Evolutionary conservation across 495 filamentous ascomycete species (phyloP).

Genomic region (Aspergillus hancockii): DNA sequence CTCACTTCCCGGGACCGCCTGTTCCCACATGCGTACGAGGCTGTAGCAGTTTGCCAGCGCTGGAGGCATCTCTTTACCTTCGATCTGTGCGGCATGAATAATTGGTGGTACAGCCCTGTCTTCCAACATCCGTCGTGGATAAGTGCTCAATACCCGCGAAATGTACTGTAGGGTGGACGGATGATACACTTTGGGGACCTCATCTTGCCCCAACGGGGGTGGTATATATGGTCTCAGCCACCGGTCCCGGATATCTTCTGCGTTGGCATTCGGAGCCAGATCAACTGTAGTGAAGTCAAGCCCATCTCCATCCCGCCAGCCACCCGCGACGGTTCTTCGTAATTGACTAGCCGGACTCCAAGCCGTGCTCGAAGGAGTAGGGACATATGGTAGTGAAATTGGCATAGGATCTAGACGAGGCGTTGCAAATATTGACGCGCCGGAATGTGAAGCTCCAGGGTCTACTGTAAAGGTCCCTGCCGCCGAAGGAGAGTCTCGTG

Average conservation of each 20-base stretch:
- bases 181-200: slow-evolving; percentile 38
- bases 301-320: not conserved
- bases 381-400: not conserved
- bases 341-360: not conserved
- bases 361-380: not conserved
- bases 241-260: slow-evolving; percentile 36
- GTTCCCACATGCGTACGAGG: slow-evolving; percentile 45
- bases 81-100: slow-evolving; percentile 39
- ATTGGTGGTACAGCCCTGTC: slow-evolving; percentile 37
- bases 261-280: slow-evolving; percentile 36
- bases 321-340: not conserved
- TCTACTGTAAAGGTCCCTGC: not conserved
- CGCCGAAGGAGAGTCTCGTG: not conserved
- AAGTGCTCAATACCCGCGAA: slow-evolving; percentile 40
- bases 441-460: not conserved
- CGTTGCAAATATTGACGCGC: not conserved
- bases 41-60: slow-evolving; percentile 45
- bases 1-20: slow-evolving; percentile 41
- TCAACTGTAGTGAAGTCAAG: slow-evolving; percentile 18
- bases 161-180: slow-evolving; percentile 37
- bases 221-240: slow-evolving; percentile 41
- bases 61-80: slow-evolving; percentile 13
- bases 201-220: slow-evolving; percentile 26
- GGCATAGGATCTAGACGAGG: not conserved
- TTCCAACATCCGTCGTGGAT: slow-evolving; percentile 31